Evolutionary conservation across 768 basidiomycete species (phyloP).

Genomic region (Suillus plorans): DNA sequence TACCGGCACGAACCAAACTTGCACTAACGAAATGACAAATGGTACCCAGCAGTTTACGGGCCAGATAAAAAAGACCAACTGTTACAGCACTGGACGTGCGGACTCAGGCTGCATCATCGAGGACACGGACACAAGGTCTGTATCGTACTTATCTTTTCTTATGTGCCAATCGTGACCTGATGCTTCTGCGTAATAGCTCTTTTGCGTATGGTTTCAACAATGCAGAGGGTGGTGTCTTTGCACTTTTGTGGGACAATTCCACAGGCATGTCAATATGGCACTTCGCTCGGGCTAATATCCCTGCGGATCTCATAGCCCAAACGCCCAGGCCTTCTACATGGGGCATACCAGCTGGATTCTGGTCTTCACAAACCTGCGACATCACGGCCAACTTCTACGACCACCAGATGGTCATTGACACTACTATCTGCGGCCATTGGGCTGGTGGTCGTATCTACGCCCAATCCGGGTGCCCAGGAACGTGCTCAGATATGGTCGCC

Average conservation of each 20-base stretch:
- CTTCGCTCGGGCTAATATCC: conserved; percentile 50
- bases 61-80: conserved; percentile 26
- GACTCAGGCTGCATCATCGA: conserved; percentile 53
- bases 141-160: not conserved
- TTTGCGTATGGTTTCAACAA: conserved; percentile 38
- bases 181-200: conserved; percentile 24
- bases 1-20: conserved; percentile 44
- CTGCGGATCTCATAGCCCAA: conserved; percentile 45
- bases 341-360: conserved; percentile 53
- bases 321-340: conserved; percentile 49
- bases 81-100: conserved; percentile 37
- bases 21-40: conserved; percentile 18
- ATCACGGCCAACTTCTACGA: conserved; percentile 50
- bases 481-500: conserved; percentile 47
- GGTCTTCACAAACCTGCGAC: conserved; percentile 47
- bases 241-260: conserved; percentile 47
- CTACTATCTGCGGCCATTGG: conserved; percentile 35
- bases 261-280: conserved; percentile 58
- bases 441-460: conserved; percentile 19
- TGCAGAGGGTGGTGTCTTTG: conserved; percentile 52
- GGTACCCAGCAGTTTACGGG: conserved; percentile 20
- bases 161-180: conserved; percentile 34
- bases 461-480: conserved; percentile 38
- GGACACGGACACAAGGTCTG: conserved; percentile 33
- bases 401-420: conserved; percentile 45